Evolutionary conservation across 1,284 basidiomycete species (phyloP).

Genomic region (Kwoniella shivajii): DNA sequence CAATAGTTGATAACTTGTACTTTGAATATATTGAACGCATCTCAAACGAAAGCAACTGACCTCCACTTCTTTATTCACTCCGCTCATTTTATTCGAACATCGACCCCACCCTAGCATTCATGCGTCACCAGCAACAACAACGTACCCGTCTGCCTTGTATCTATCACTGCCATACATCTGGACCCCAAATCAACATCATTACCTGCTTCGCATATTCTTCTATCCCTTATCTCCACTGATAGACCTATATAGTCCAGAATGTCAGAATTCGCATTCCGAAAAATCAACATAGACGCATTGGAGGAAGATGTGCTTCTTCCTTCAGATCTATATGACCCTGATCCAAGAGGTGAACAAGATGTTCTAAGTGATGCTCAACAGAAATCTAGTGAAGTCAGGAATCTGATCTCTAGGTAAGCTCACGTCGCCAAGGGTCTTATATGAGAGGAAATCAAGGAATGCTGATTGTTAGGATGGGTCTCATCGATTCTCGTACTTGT

Average conservation of each 20-base stretch:
- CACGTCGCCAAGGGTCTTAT: not conserved
- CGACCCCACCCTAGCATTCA: too few species aligned
- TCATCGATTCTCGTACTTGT: not conserved
- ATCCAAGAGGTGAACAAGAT: slow-evolving; percentile 75
- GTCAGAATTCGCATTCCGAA: slow-evolving; percentile 74
- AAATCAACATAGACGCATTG: slow-evolving; percentile 86
- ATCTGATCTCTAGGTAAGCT: slow-evolving; percentile 70
- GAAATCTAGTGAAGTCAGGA: slow-evolving; percentile 72
- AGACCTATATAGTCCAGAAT: slow-evolving; percentile 54
- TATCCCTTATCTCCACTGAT: not conserved
- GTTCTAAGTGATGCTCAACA: slow-evolving; percentile 74
- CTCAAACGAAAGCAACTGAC: too few species aligned
- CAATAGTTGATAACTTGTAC: too few species aligned
- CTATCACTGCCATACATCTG: too few species aligned
- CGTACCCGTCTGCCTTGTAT: too few species aligned
- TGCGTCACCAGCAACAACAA: not conserved
- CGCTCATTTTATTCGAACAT: too few species aligned
- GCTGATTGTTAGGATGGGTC: too few species aligned
- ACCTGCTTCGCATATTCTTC: not conserved
- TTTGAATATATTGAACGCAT: too few species aligned
- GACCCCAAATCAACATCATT: too few species aligned
- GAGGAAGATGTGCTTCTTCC: slow-evolving; percentile 89
- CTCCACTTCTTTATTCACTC: too few species aligned
- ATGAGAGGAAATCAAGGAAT: not conserved
- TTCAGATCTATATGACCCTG: slow-evolving; percentile 81